Base-by-base conservation (phyloP, 2,329 filamentous ascomycete species). In the Nothophaeocryptopus gaeumannii region DNA sequence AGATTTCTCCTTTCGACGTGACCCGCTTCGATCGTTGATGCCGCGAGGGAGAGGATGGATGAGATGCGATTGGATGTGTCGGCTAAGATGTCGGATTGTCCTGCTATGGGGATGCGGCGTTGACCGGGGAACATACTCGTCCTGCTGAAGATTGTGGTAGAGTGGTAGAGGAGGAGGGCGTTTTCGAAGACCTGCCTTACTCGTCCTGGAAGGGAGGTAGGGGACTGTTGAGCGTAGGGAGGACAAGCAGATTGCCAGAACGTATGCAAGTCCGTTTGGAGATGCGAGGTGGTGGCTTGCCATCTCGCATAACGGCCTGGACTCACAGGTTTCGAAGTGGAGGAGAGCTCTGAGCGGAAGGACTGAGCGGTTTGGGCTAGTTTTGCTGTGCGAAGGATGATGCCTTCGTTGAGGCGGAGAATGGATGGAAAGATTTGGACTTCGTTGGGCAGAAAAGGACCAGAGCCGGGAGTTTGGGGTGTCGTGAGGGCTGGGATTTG, bases 81-180 rank as follows among this genome's bases (percentile, higher is more conserved):
- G 16, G 64, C 55, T 31, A 70, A 62, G 14, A 70, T 62, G 12
- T 58, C 51, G 31, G 43, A 29, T 13, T 58, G 54, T 26, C 67
- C 62, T 12, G 68, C 66, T 8, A 64, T 67, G 1, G 66, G 69
- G 15, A 74, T 68, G 8, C 70, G 56, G 2, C 70, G 63, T 62
- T 81, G 78, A 4, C 68, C 65, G 2, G 73, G 70, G 68, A 74
- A 80, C 72, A 81, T 76, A 57, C 73, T 76, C 5, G 75, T 79
- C 47, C 76, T 74, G n/a, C 74, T 72, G 59, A 79, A 80, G 43
- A 82, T 70, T 13, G 76, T 68, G 37, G 71, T 48, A 13, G 61
- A 69, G 54, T 78, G 74, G 62, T 76, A 79, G 10, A 81, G 68
- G 8, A 76, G 62, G 32, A 70, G 66, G 2, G 73, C 65, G 67